Conservation (phyloP, 1,284 basidiomycete genomes). For the Ceratobasidium sp. region DNA sequence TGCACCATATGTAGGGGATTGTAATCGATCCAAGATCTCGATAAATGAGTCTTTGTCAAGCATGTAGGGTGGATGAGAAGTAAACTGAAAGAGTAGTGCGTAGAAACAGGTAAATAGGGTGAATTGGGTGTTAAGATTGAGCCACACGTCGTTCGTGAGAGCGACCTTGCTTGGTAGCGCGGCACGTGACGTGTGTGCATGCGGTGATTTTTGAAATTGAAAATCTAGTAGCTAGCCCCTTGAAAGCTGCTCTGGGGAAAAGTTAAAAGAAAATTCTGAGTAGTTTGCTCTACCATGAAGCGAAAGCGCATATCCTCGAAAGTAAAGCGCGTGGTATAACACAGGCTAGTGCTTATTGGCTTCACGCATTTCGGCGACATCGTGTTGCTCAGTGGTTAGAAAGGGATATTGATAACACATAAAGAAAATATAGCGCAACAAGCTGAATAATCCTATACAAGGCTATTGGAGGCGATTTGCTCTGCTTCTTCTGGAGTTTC, state of each 20-base stretch:
- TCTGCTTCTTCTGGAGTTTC: slow-evolving; percentile 46
- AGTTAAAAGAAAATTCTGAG: too few relatives aligned
- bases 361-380: too few relatives aligned
- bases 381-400: too few relatives aligned
- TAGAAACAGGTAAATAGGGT: neutral
- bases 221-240: too few relatives aligned
- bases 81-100: neutral
- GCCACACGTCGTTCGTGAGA: neutral
- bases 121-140: neutral
- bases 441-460: neutral
- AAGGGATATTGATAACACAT: neutral
- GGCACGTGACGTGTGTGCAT: neutral
- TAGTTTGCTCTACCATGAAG: too few relatives aligned
- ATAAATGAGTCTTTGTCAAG: neutral
- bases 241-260: too few relatives aligned
- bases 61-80: neutral
- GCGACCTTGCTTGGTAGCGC: neutral
- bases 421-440: neutral
- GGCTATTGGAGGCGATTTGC: neutral
- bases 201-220: too few relatives aligned
- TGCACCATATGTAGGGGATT: slow-evolving; percentile 30
- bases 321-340: too few relatives aligned
- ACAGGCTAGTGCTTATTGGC: too few relatives aligned
- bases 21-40: slow-evolving; percentile 2
- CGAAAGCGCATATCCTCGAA: too few relatives aligned